Evolutionary conservation across 805 yeast species (phyloP).

Genomic region (Candida nanaspora): DNA sequence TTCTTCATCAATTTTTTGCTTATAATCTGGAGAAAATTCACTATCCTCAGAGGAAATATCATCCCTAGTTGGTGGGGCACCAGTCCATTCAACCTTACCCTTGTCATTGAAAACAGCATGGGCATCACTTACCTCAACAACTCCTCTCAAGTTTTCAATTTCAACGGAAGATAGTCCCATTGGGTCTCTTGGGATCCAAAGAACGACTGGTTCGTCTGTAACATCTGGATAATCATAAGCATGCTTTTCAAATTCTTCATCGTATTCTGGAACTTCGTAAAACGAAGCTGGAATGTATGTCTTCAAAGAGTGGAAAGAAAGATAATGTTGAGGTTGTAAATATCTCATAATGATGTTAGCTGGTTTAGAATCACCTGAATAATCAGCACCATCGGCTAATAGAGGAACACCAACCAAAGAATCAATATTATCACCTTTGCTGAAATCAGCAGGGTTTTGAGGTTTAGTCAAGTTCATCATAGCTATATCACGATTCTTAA

Average conservation of each 20-base stretch:
- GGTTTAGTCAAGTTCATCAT: not conserved
- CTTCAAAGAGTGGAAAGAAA: conserved; percentile 41
- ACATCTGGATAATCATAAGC: conserved; percentile 79
- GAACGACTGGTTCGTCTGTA: conserved; percentile 56
- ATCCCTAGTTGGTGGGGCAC: conserved; percentile 38
- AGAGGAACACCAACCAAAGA: conserved; percentile 40
- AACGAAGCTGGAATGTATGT: conserved; percentile 52
- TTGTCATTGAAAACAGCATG: conserved; percentile 52
- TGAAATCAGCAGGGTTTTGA: conserved; percentile 2
- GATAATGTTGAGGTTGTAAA: conserved; percentile 48
- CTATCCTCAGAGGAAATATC: not conserved
- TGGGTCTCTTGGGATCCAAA: conserved; percentile 91
- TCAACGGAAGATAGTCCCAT: conserved; percentile 68
- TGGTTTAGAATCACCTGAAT: conserved; percentile 11
- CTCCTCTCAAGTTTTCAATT: conserved; percentile 46
- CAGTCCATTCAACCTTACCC: conserved; percentile 40
- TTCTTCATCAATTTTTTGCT: not conserved
- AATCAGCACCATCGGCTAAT: conserved; percentile 60
- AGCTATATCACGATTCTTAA: conserved; percentile 1
- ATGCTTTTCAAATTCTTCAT: conserved; percentile 40
- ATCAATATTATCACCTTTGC: no score
- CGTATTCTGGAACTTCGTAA: conserved; percentile 36
- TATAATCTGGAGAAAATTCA: no score
- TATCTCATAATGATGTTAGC: conserved; percentile 31
- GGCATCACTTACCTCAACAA: conserved; percentile 60